These are phyloP conservation scores for Colletotrichum sansevieriae DNA, from an alignment of 2,329 filamentous ascomycete genomes.

Conservation along the genomic window DNA sequence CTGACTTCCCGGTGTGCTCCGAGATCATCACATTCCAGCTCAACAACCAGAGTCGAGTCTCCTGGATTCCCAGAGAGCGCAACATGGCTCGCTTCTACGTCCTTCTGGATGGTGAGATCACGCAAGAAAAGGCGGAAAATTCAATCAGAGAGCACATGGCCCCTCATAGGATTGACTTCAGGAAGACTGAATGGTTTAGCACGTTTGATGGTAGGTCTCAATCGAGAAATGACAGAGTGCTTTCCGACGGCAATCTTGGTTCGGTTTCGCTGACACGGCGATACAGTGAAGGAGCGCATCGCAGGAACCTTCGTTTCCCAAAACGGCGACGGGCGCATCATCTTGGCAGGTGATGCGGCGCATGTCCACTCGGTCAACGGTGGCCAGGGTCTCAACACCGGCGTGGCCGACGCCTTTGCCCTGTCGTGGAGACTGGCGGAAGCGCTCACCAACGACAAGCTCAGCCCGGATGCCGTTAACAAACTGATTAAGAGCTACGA, in stretches of 20 bases:
- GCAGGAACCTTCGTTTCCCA: slow-evolving; percentile 61
- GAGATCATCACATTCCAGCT: slow-evolving; percentile 64
- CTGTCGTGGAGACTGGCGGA: slow-evolving; percentile 65
- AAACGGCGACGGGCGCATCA: slow-evolving; percentile 56
- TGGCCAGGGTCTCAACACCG: slow-evolving; percentile 65
- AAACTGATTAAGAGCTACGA: slow-evolving; percentile 59
- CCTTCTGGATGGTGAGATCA: slow-evolving; percentile 60
- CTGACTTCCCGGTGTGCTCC: slow-evolving; percentile 58
- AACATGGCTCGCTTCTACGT: slow-evolving; percentile 62
- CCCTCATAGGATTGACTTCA: slow-evolving; percentile 58
- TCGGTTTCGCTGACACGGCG: slow-evolving; percentile 5
- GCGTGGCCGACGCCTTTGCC: slow-evolving; percentile 63
- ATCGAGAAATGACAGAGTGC: neutral
- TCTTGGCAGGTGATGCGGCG: slow-evolving; percentile 64
- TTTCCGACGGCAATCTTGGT: too few relatives aligned
- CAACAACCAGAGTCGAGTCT: slow-evolving; percentile 59
- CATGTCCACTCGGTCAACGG: slow-evolving; percentile 63
- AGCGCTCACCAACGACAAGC: slow-evolving; percentile 45
- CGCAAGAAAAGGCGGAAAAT: slow-evolving; percentile 53
- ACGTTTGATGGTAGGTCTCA: slow-evolving; percentile 58
- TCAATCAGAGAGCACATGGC: slow-evolving; percentile 60
- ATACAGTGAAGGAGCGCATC: slow-evolving; percentile 61
- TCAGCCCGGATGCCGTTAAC: slow-evolving; percentile 43
- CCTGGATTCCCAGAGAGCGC: slow-evolving; percentile 63
- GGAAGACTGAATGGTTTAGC: slow-evolving; percentile 62